These are phyloP conservation scores for Botrytis deweyae DNA, from an alignment of 2,329 filamentous ascomycete species.

Conservation along the genomic window DNA sequence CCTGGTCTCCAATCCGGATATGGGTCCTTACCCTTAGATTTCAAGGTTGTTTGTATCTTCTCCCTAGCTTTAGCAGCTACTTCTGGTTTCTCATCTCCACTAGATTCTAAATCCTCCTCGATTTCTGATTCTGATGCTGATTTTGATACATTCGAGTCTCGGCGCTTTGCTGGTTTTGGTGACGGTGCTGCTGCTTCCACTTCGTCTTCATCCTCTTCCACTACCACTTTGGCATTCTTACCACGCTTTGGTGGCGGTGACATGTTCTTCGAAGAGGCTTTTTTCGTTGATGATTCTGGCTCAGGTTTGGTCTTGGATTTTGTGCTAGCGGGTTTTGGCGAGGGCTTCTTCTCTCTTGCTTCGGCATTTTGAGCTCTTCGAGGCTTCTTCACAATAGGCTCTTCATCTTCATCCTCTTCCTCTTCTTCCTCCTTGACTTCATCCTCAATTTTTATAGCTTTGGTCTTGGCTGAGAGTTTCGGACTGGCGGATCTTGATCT, in stretches of 20 bases:
- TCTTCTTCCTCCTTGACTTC: constrained; percentile 41
- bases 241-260: constrained; percentile 24
- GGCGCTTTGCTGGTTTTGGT: constrained; percentile 33
- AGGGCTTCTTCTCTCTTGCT: constrained; percentile 44
- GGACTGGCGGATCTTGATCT: constrained; percentile 32
- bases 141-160: constrained; percentile 42
- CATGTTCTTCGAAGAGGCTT: constrained; percentile 23
- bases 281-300: constrained; percentile 25
- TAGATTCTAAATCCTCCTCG: constrained; percentile 45
- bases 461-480: constrained; percentile 28
- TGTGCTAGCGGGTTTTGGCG: constrained; percentile 26
- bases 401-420: constrained; percentile 46
- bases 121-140: constrained; percentile 50
- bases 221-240: constrained; percentile 26
- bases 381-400: constrained; percentile 41
- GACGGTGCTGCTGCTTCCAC: constrained; percentile 42
- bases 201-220: constrained; percentile 38
- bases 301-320: constrained; percentile 25
- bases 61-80: constrained; percentile 72
- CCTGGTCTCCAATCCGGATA: constrained; percentile 94
- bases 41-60: constrained; percentile 75
- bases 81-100: constrained; percentile 66
- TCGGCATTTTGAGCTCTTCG: constrained; percentile 45
- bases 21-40: constrained; percentile 68
- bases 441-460: constrained; percentile 32